Evolutionary conservation across 2,329 filamentous ascomycete genomes (phyloP), one percentile per base, ranked within the genome.

Genomic region (Chrysoporthe puriensis): DNA sequence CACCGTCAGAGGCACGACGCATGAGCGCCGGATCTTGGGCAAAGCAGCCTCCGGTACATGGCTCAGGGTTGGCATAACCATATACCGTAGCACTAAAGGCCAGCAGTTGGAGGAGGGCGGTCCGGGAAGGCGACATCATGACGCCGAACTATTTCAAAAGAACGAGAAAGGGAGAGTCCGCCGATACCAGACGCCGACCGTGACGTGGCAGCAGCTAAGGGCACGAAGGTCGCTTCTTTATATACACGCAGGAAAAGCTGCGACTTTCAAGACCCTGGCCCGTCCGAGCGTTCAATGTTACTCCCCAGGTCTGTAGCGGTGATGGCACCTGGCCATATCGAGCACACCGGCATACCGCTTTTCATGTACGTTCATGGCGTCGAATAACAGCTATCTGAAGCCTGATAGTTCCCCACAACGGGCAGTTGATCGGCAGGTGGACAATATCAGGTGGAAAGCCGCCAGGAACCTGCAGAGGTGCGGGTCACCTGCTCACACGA

Each of bases 1-100:
- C 66, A 1, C 68, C 68, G 36, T 70, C 68, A 11, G 68, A 69
- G 21, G 66, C 65, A 42, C 68, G 63, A 21, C 48, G 66, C n/a
- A 70, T 64, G 16, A 70, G 46, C 2, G 43, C 68, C 9, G 68
- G 68, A 34, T 70, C 68, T 14, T 70, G 68, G 4, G 68, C 68
- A 42, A 59, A 68, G 43, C 68, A 70, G n/a, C 54, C 21, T 16
- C 64, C 80, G 75, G 73, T 80, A 71, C 80, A 82, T 7, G 77
- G 67, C 9, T 77, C 77, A 2, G 79, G 79, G 44, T 78, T 73
- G 32, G 71, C 40, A 34, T 70, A 70, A 21, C 62, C 58, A 43
- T 43, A 50, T 14, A 56, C 62, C 26, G 56, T 21, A 36, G 54
- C 58, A 43, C 46, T 4, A 16, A 64, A n/a, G 48, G 54, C 64